phyloP scores from a whole-genome alignment of 129 eudicot species.

The Mikania micrantha region DNA sequence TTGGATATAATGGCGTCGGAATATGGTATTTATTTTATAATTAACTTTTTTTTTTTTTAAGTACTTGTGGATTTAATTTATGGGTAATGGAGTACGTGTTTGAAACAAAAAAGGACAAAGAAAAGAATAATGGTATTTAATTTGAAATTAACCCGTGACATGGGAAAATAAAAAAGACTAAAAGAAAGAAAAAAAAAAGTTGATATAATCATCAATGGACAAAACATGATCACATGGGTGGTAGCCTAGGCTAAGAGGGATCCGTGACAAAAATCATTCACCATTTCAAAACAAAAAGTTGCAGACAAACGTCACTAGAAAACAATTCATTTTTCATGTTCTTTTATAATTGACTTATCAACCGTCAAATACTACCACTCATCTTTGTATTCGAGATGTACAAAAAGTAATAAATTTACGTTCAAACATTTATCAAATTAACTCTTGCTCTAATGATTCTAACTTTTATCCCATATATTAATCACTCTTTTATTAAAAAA shows the following conservation, averaged over 20 bases:
- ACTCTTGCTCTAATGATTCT: neutral
- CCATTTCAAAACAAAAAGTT: slow-evolving; percentile 7
- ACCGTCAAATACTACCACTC: neutral
- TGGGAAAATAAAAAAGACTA: neutral
- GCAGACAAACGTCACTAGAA: slow-evolving; percentile 8
- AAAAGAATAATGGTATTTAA: neutral
- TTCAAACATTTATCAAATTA: neutral
- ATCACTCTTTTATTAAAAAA: too few species aligned
- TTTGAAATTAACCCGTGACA: slow-evolving; percentile 17
- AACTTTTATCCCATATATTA: neutral
- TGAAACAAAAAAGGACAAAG: neutral
- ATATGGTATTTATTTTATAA: neutral
- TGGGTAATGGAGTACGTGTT: neutral
- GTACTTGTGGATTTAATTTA: neutral
- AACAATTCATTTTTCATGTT: slow-evolving; percentile 17
- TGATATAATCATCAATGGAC: slow-evolving; percentile 24
- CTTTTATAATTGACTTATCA: neutral
- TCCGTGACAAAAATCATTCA: slow-evolving; percentile 30
- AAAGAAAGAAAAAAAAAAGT: neutral
- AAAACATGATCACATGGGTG: slow-evolving; percentile 31
- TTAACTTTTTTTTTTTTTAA: neutral
- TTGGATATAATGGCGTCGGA: slow-evolving; percentile 1
- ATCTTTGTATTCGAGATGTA: neutral
- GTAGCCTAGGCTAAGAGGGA: slow-evolving; percentile 1
- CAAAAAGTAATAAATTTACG: neutral